Base-by-base conservation (phyloP, 148 eudicot genomes). In the Rhododendron ferrugineum region DNA sequence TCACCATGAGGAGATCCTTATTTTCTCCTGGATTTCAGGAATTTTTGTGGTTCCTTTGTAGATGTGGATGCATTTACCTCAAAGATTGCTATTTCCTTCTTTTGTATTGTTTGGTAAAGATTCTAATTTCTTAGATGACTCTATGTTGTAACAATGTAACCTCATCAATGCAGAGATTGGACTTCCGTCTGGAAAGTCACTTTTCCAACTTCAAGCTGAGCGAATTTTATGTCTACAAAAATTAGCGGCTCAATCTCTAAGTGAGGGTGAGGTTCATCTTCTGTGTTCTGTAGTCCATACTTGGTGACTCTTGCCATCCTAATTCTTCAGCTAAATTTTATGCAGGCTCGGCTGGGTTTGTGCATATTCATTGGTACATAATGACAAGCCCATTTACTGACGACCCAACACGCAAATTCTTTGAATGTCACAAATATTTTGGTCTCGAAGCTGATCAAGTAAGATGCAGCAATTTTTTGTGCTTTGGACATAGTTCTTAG, bases 311-410 rank as follows among this genome's bases (percentile, higher is more conserved):
- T 72, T 49, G 37, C 81, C 49, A 34, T 86, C 37, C 80, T 89
- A 72, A 89, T 90, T 82, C 75, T 82, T 81, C 83, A 81, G 80
- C 70, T 60, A 77, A 58, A 75, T 79, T 47, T 54, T 73, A 78
- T 86, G 86, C 92, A 97, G 99, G 93, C 58, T 91, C 94, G 7
- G 82, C 86, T 80, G 78, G 83, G 79, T 58, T 89, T 75, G 86
- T 87, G 22, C 96, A 91, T 58, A 93, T 97, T 85, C 96, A 90
- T 89, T 97, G 99, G 99, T 97, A 97, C 89, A 94, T 97, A 89
- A 97, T 97, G 99, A 97, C 99, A 70, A 97, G 99, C 88, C 98
- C 99, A 74, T 95, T 97, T 87, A 95, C 98, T 23, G 98, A 97
- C 84, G 94, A 92, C 83, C 88, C 94, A 84, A 97, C 96, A 46